Base-by-base conservation (phyloP, 2,329 filamentous ascomycete species). In the Fusarium incarnatum region DNA sequence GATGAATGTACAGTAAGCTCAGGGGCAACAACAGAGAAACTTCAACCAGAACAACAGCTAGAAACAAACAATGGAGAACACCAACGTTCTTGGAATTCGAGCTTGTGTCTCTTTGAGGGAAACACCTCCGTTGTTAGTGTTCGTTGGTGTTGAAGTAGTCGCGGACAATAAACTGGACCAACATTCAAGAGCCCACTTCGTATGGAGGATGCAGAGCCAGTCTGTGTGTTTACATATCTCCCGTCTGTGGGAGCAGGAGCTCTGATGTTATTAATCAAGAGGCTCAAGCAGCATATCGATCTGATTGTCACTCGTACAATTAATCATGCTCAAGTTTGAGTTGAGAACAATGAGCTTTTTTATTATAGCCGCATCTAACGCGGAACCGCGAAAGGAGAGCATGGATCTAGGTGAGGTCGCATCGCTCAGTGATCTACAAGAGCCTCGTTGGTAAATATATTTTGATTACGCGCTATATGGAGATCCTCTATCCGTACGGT, bases 371-470 rank as follows among this genome's bases (percentile, higher is more conserved):
- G 64, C 48, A 53, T 50, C 56, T 34, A 61, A 42, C 7, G 48
- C 40, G 50, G 52, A 46, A 50, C 41, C 28, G 44, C 34, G 6
- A 37, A n/a, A 32, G 9, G 30, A 45, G 30, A 71, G 60, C 53
- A 56, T 69, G 48, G 68, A 25, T 46, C 53, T 45, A 30, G 20
- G 37, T 53, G 30, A 56, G 59, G 68, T 71, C 25, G 68, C 45
- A 71, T 71, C 55, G 63, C 18, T 55, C 11, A 44, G 46, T 42
- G 68, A 71, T 71, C 68, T 57, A 46, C 48, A 46, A 37, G 34
- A 37, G 37, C 27, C 46, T 40, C 50, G 46, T 40, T 37, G 34
- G 34, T 37, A 37, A 37, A 44, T 34, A 61, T 41, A 34, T 34
- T 34, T 25, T 25, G 23, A 20, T 27, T 28, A 27, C 20, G 16